Evolutionary conservation across 305 asterid genomes (phyloP).

Genomic region (Caryopteris hybrid): DNA sequence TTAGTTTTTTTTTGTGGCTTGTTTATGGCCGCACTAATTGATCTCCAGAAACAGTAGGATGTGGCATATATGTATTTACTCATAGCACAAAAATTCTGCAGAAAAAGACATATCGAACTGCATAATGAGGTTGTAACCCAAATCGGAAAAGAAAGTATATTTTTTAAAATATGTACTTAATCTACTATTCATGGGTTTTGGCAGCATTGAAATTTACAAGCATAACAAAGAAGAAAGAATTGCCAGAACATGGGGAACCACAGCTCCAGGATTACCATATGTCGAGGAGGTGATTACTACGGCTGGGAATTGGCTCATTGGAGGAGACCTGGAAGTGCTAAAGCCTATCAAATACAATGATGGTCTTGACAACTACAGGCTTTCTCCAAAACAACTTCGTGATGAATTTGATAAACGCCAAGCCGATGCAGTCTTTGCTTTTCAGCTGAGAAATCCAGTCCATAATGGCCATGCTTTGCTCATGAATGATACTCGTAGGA

Average conservation of each 20-base stretch:
- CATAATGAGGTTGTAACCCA: neutral
- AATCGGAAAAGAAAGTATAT: neutral
- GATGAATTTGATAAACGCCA: conserved; percentile 60
- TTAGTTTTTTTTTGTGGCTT: too few relatives aligned
- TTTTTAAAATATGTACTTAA: neutral
- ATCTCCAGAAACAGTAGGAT: neutral
- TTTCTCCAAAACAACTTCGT: conserved; percentile 68
- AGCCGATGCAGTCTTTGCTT: conserved; percentile 87
- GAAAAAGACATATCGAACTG: neutral
- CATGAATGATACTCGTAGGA: conserved; percentile 73
- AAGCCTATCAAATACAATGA: conserved; percentile 69
- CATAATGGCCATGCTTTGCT: conserved; percentile 84
- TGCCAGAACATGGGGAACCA: conserved; percentile 88
- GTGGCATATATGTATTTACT: neutral
- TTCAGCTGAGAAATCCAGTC: conserved; percentile 85
- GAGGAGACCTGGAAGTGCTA: conserved; percentile 77
- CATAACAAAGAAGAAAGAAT: conserved; percentile 86
- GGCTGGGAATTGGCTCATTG: conserved; percentile 85
- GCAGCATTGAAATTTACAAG: conserved; percentile 75
- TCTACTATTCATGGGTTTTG: neutral
- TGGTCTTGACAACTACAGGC: conserved; percentile 81
- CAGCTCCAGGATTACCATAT: conserved; percentile 75
- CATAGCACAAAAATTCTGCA: too few relatives aligned
- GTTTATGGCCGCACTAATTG: neutral
- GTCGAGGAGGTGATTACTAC: conserved; percentile 67